phyloP scores from a whole-genome alignment of 2,329 filamentous ascomycete genomes.

The Alternaria postmessia region DNA sequence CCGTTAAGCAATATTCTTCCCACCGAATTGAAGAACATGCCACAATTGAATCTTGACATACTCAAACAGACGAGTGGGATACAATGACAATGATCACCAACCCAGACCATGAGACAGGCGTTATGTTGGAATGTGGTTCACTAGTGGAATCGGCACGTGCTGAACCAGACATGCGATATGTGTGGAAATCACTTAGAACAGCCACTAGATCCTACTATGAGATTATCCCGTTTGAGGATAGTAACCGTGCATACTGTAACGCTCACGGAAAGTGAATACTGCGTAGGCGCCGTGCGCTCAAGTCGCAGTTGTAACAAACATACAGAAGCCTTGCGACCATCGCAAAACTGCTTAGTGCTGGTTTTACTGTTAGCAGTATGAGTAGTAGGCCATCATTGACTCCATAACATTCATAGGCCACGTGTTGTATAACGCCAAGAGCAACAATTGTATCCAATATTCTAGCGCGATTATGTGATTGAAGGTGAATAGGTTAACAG shows the following conservation, averaged over 20 bases:
- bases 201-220: not conserved
- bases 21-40: not conserved
- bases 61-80: not conserved
- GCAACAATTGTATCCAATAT: not conserved
- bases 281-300: not conserved
- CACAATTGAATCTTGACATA: not conserved
- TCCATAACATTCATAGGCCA: not conserved
- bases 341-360: not conserved
- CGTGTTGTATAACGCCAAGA: not conserved
- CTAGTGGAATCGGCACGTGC: constrained; percentile 3
- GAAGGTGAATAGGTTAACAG: not conserved
- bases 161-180: not conserved
- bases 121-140: constrained; percentile 5
- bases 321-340: not conserved
- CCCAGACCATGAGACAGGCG: not conserved
- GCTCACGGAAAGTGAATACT: not conserved
- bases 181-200: not conserved
- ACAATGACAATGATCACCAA: not conserved
- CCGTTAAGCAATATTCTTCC: not conserved
- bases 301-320: not conserved
- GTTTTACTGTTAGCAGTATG: not conserved
- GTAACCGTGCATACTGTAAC: not conserved
- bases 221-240: not conserved
- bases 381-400: not conserved
- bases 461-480: not conserved